Percentiles rank a stretch among this genome's conserved stretches.
These are phyloP conservation scores for Mycena metata DNA, from an alignment of 768 basidiomycete genomes.

Conservation along the genomic window DNA sequence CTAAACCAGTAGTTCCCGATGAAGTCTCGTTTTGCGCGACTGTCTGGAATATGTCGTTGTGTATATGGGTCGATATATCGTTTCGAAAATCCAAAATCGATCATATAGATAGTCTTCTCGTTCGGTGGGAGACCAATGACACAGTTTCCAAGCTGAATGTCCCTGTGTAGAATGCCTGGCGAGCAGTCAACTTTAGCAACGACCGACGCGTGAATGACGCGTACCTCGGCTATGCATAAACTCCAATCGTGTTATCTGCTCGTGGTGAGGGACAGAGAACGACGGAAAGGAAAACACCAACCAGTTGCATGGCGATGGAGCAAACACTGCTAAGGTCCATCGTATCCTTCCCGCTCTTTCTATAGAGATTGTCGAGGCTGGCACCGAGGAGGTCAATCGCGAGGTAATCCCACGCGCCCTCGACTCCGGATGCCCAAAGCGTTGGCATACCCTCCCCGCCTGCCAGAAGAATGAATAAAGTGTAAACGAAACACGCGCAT, in stretches of 20 bases:
- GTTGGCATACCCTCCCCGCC: conserved; percentile 79
- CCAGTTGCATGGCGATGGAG: conserved; percentile 82
- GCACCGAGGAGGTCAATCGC: conserved; percentile 83
- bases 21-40: conserved; percentile 76
- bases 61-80: conserved; percentile 78
- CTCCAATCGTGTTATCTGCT: conserved; percentile 77
- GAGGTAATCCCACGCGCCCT: conserved; percentile 76
- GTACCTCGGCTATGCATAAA: conserved; percentile 79
- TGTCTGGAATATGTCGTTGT: conserved; percentile 78
- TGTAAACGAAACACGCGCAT: background rate
- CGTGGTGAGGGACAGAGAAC: conserved; percentile 24
- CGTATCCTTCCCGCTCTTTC: conserved; percentile 64
- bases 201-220: conserved; percentile 4
- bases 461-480: background rate
- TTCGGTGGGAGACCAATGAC: conserved; percentile 73
- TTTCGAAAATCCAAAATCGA: conserved; percentile 89
- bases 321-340: conserved; percentile 83
- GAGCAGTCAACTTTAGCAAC: background rate
- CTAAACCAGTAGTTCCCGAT: conserved; percentile 91
- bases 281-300: conserved; percentile 48
- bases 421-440: conserved; percentile 72
- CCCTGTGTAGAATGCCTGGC: conserved; percentile 71
- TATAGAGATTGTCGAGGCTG: conserved; percentile 75
- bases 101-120: conserved; percentile 79
- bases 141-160: conserved; percentile 86